These are phyloP conservation scores for Bombardia bombarda DNA, from an alignment of 495 filamentous ascomycete species.

Conservation along the genomic window DNA sequence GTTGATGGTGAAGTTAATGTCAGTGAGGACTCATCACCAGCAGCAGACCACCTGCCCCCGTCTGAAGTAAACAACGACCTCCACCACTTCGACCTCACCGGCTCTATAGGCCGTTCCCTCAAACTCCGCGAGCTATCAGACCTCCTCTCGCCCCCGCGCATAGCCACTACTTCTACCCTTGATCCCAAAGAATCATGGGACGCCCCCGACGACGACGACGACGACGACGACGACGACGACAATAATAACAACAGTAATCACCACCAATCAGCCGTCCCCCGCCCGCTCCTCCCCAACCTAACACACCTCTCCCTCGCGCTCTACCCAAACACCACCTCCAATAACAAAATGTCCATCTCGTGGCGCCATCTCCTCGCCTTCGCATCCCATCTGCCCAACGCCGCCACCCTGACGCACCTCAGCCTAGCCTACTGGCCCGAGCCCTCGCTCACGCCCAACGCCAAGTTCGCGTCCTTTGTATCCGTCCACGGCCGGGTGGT, in stretches of 20 bases:
- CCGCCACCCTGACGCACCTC: slow-evolving; percentile 71
- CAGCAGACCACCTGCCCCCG: slow-evolving; percentile 11
- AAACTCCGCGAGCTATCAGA: slow-evolving; percentile 52
- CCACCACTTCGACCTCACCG: slow-evolving; percentile 54
- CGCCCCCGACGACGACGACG: slow-evolving; percentile 10
- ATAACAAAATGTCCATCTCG: too few relatives aligned
- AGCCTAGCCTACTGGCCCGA: slow-evolving; percentile 76
- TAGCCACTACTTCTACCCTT: neutral
- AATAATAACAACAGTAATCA: neutral
- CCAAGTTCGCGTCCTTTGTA: slow-evolving; percentile 41
- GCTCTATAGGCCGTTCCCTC: slow-evolving; percentile 51
- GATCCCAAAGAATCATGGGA: slow-evolving; percentile 35
- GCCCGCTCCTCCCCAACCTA: slow-evolving; percentile 37
- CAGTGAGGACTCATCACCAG: slow-evolving; percentile 23
- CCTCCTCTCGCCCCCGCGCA: slow-evolving; percentile 32
- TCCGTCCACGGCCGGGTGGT: slow-evolving; percentile 32
- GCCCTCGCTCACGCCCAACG: slow-evolving; percentile 59
- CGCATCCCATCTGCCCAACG: slow-evolving; percentile 48
- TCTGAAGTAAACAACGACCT: slow-evolving; percentile 43
- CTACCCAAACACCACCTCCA: slow-evolving; percentile 14
- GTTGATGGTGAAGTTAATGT: slow-evolving; percentile 17
- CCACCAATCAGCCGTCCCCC: slow-evolving; percentile 11
- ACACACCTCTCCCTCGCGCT: slow-evolving; percentile 51
- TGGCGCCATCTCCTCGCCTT: slow-evolving; percentile 63
- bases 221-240: neutral